phyloP scores from a whole-genome alignment of 2,329 filamentous ascomycete species.

The Phialocephala subalpina region DNA sequence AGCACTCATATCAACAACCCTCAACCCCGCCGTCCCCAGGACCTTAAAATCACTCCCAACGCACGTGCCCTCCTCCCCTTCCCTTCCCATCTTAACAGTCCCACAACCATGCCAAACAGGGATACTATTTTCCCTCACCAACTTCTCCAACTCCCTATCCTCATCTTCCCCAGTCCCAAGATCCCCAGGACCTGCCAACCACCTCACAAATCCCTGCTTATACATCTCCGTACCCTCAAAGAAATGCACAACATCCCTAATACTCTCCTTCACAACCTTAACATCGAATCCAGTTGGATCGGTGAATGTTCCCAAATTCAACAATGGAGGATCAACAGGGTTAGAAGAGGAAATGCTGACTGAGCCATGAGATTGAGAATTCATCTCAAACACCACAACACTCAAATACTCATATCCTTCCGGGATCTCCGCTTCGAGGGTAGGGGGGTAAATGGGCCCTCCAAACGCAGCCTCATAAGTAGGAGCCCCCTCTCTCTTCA shows the following conservation, averaged over 20 bases:
- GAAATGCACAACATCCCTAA: not conserved
- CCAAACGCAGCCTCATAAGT: not conserved
- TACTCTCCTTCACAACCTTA: not conserved
- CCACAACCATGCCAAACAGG: conserved; percentile 56
- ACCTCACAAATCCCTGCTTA: not conserved
- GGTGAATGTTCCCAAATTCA: not conserved
- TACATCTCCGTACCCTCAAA: not conserved
- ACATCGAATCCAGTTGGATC: not conserved
- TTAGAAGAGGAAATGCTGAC: not conserved
- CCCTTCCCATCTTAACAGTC: conserved; percentile 63
- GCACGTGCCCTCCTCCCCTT: conserved; percentile 39
- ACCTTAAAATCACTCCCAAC: conserved; percentile 3
- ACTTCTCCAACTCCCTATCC: not conserved
- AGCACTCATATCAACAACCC: conserved; percentile 14
- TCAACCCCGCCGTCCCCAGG: not conserved
- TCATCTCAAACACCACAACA: not conserved
- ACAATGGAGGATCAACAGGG: not conserved
- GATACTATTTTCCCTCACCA: not conserved
- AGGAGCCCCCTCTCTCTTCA: not conserved
- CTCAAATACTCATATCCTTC: not conserved
- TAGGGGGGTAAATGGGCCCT: not conserved
- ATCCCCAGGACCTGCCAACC: not conserved
- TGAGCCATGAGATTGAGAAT: not conserved
- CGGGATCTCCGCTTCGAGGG: not conserved
- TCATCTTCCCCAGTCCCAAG: too few species aligned